Percentiles rank a stretch among this genome's conserved stretches.
Evolutionary conservation across 768 basidiomycete genomes (phyloP).

Genomic region (Amanita phalloides): DNA sequence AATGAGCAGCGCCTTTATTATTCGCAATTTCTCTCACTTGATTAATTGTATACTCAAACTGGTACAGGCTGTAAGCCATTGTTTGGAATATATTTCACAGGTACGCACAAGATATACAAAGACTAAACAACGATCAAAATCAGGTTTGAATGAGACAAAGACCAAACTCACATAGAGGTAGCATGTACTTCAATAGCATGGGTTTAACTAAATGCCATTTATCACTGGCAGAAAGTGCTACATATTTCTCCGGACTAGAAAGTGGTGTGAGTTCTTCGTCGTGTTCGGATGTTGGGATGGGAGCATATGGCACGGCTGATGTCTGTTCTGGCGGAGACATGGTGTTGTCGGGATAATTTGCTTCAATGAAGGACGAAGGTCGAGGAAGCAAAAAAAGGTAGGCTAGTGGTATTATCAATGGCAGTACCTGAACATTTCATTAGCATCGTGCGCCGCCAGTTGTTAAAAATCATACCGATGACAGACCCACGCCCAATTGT

Average conservation of each 20-base stretch:
- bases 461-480: constrained; percentile 44
- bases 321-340: constrained; percentile 18
- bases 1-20: background rate
- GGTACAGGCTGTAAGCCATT: constrained; percentile 3
- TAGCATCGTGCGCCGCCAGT: background rate
- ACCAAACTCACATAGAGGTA: constrained; percentile 74
- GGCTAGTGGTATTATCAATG: constrained; percentile 66
- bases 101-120: constrained; percentile 34
- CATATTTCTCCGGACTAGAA: constrained; percentile 28
- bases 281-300: constrained; percentile 30
- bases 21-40: constrained; percentile 31
- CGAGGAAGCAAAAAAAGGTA: constrained; percentile 73
- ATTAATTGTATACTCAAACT: constrained; percentile 92
- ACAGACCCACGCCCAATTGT: constrained; percentile 69
- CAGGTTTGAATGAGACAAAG: background rate
- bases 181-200: constrained; percentile 74
- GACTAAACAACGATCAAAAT: constrained; percentile 14
- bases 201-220: constrained; percentile 81
- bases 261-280: constrained; percentile 27
- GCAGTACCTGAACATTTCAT: constrained; percentile 50
- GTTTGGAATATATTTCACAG: background rate
- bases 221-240: constrained; percentile 53
- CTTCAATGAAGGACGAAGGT: constrained; percentile 35
- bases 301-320: constrained; percentile 29
- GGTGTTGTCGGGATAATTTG: constrained; percentile 27